Conservation (phyloP, 192 early-diverging fungal genomes). For the Coemansia reversa region DNA sequence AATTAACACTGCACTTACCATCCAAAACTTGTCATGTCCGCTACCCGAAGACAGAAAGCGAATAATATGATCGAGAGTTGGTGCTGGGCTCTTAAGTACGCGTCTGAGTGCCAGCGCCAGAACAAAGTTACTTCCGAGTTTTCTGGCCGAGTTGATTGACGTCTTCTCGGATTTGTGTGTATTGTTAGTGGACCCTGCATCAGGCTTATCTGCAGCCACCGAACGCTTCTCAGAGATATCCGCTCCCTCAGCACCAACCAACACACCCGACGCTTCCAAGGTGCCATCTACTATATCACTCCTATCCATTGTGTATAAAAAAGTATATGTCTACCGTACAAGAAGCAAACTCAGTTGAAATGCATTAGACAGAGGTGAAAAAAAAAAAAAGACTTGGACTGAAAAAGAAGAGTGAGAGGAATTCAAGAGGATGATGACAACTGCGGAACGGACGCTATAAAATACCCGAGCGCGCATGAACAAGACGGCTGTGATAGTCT, state of each 20-base stretch:
- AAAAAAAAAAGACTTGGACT: too few species aligned
- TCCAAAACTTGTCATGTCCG: conserved; percentile 72
- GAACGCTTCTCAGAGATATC: neutral
- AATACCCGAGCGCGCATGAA: too few species aligned
- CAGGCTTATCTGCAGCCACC: neutral
- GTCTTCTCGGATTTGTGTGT: conserved; percentile 4
- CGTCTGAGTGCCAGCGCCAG: conserved; percentile 45
- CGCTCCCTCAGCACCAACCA: conserved; percentile 21
- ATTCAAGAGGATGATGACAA: too few species aligned
- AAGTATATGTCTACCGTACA: too few species aligned
- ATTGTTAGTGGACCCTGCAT: conserved; percentile 2
- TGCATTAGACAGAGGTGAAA: neutral
- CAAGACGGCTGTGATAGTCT: too few species aligned
- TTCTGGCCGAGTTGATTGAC: neutral
- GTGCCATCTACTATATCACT: conserved; percentile 23
- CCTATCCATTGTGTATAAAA: neutral
- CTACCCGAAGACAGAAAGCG: conserved; percentile 55
- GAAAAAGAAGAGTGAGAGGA: too few species aligned
- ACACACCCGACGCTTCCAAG: conserved; percentile 34
- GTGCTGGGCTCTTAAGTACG: conserved; percentile 56
- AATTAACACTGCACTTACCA: conserved; percentile 50
- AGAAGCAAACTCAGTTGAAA: too few species aligned
- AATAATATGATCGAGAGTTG: conserved; percentile 66
- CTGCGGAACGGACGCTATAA: too few species aligned
- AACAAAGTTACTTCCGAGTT: conserved; percentile 38